Evolutionary conservation across 768 basidiomycete genomes (phyloP).

Genomic region (Russula sp.): DNA sequence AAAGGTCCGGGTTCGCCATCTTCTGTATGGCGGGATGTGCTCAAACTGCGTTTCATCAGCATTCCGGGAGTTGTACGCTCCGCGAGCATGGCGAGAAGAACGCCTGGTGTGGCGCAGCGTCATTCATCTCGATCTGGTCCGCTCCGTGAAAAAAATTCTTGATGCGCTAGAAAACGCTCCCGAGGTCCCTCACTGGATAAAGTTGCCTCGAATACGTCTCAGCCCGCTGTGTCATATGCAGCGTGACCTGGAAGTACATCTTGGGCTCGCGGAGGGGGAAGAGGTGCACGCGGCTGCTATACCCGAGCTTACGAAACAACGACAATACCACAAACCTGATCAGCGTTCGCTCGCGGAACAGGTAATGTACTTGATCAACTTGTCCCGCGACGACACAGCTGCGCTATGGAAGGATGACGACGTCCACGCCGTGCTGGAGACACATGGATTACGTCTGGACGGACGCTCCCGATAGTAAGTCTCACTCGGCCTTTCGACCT

Average conservation of each 20-base stretch:
- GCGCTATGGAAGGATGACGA: slow-evolving; percentile 59
- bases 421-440: slow-evolving; percentile 52
- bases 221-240: slow-evolving; percentile 32
- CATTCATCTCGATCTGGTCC: slow-evolving; percentile 54
- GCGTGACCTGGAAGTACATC: slow-evolving; percentile 3
- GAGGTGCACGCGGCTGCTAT: slow-evolving; percentile 23
- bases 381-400: slow-evolving; percentile 60
- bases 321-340: slow-evolving; percentile 1
- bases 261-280: slow-evolving; percentile 1
- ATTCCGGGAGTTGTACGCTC: neutral
- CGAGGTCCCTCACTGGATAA: neutral
- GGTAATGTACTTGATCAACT: slow-evolving; percentile 49
- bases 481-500: slow-evolving; percentile 10
- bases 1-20: neutral
- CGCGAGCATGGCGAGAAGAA: slow-evolving; percentile 47
- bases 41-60: neutral
- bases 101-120: slow-evolving; percentile 70
- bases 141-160: slow-evolving; percentile 37
- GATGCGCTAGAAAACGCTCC: slow-evolving; percentile 31
- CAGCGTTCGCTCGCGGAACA: slow-evolving; percentile 39
- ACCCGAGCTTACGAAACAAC: slow-evolving; percentile 20
- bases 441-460: slow-evolving; percentile 48
- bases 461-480: slow-evolving; percentile 69
- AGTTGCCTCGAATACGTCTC: slow-evolving; percentile 19
- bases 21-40: neutral